Evolutionary conservation across 208 protist genomes (phyloP), one percentile per base, ranked within the genome.

Genomic region (Porcisia deanei): DNA sequence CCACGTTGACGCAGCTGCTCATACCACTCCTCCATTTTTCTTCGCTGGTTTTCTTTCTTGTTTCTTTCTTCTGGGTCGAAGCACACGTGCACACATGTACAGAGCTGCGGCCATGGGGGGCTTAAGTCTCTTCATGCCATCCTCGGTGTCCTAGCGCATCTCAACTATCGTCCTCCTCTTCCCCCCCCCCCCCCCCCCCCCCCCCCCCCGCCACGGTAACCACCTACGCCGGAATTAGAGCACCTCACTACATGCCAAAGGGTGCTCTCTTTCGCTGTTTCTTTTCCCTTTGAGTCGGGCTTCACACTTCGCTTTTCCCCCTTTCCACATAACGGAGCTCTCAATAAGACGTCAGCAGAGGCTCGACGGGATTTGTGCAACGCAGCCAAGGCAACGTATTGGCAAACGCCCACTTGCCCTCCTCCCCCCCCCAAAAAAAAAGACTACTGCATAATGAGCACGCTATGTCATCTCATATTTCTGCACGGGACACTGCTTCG

Each of bases 401-500:
- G 1, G 7, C 37, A 43, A 65, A 65, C 22, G 8, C 1, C 39
- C 41, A 5, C 10, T 12, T 52, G 0, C 10, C 47, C 47, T 52
- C 10, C 10, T 52, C 47, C 47, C 47, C 45, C 9, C 30, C 30
- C 30, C 30, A 30, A 30, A 30, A 52, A 52, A 39, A 45, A 69
- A 16, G n/a, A 43, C 37, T 66, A 39, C 66, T 22, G 10, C 47
- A 61, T 22, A 22, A 75, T 82, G 74, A 41, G 39, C 72, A 60
- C 12, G 37, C 41, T 77, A 20, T 79, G 39, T 9, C 66, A 79
- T 34, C 64, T 94, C n/a, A 47, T 91, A 22, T 92, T 94, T 80
- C 88, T 94, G 30, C 91, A 92, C 78, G 90, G 90, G 39, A 92
- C 90, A 69, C 84, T 94, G 41, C 81, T 85, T 76, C 83, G 90